Percentiles rank a stretch among this genome's conserved stretches.
Evolutionary conservation across 257 asterid species (phyloP).

Genomic region (Nicotiana obtusifolia): DNA sequence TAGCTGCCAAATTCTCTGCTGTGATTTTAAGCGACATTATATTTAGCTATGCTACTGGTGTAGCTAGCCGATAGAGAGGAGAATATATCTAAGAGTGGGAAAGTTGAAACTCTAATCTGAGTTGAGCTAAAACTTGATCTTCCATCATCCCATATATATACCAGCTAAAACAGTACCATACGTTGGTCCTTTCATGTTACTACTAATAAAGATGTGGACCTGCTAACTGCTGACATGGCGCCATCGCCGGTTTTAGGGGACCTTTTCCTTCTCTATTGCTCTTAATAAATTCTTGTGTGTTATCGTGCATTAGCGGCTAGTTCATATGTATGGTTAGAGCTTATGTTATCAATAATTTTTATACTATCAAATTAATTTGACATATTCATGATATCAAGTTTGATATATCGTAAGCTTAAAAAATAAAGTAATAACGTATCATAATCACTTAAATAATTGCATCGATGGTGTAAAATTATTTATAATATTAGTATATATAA

Average conservation of each 20-base stretch:
- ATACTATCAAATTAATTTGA: too few relatives aligned
- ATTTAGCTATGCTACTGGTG: too few relatives aligned
- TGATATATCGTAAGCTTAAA: not conserved
- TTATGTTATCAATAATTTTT: not conserved
- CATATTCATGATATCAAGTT: not conserved
- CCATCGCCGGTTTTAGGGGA: constrained; percentile 1
- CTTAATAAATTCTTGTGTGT: not conserved
- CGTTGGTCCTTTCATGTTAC: not conserved
- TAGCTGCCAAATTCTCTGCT: not conserved
- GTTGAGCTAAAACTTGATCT: not conserved
- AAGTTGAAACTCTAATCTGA: not conserved
- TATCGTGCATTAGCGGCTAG: not conserved
- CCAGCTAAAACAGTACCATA: not conserved
- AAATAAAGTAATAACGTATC: too few relatives aligned
- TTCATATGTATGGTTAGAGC: constrained; percentile 19
- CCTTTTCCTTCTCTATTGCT: constrained; percentile 12
- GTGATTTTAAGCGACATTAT: constrained; percentile 16
- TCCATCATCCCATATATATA: not conserved
- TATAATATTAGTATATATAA: not conserved
- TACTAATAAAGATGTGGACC: not conserved
- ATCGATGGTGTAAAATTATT: not conserved
- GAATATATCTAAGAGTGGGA: not conserved
- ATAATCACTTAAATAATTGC: not conserved
- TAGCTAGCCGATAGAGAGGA: too few relatives aligned
- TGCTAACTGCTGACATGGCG: constrained; percentile 4